These are phyloP conservation scores for Wickerhamomyces queroliae DNA, from an alignment of 805 yeast genomes.

Conservation along the genomic window DNA sequence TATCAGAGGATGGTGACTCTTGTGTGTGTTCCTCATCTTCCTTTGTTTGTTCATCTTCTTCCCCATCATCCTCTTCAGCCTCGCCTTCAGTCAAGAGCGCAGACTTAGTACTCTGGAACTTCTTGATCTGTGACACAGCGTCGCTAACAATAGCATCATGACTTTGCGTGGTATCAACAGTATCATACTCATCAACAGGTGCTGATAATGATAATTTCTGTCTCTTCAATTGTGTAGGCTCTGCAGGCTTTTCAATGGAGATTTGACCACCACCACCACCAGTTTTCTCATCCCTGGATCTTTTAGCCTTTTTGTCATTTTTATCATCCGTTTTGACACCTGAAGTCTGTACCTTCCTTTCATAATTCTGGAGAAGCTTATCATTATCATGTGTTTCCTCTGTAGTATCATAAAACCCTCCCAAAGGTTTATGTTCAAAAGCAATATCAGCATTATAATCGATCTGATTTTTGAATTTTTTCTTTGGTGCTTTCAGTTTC, in stretches of 20 bases:
- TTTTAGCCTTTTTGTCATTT: conserved; percentile 26
- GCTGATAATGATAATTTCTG: conserved; percentile 26
- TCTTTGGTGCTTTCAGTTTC: conserved; percentile 42
- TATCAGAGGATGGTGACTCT: background rate
- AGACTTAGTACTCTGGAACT: conserved; percentile 31
- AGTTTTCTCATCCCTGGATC: conserved; percentile 20
- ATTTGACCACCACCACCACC: conserved; percentile 21
- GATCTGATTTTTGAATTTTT: conserved; percentile 51
- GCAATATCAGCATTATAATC: conserved; percentile 85
- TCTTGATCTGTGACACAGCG: conserved; percentile 35
- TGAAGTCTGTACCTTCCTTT: conserved; percentile 31
- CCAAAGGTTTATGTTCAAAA: conserved; percentile 62
- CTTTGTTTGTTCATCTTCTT: conserved; percentile 1
- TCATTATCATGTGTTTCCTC: conserved; percentile 47
- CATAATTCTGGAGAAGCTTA: conserved; percentile 34
- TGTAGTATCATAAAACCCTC: conserved; percentile 62
- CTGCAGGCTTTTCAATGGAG: conserved; percentile 15
- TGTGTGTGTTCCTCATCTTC: background rate
- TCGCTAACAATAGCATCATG: conserved; percentile 13
- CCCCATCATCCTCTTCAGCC: conserved; percentile 2
- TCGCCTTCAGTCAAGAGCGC: conserved; percentile 21
- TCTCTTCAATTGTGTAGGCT: conserved; percentile 8
- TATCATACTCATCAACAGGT: conserved; percentile 21
- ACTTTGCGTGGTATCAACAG: conserved; percentile 1
- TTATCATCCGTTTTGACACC: conserved; percentile 40